These are phyloP conservation scores for Geotrichum carabidarum DNA, from an alignment of 1,139 yeast genomes.

Conservation along the genomic window DNA sequence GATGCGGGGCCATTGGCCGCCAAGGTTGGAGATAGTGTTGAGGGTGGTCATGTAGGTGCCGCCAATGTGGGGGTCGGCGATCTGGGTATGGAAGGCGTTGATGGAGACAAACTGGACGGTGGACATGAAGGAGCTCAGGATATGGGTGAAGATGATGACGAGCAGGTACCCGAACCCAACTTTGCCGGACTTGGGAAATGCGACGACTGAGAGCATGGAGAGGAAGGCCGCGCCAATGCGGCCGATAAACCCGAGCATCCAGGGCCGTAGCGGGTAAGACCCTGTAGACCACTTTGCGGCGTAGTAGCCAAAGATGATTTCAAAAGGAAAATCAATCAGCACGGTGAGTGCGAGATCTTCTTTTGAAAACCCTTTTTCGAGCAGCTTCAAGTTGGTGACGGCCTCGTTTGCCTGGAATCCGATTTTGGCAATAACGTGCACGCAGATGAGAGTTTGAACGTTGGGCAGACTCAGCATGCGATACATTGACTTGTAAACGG, in stretches of 20 bases:
- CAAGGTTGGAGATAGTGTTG: constrained; percentile 85
- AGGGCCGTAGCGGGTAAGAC: constrained; percentile 65
- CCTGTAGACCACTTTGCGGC: constrained; percentile 95
- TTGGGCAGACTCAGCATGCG: constrained; percentile 70
- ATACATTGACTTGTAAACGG: constrained; percentile 72
- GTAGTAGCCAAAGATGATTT: constrained; percentile 87
- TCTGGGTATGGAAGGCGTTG: constrained; percentile 89
- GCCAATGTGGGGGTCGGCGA: constrained; percentile 93
- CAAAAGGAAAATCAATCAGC: constrained; percentile 91
- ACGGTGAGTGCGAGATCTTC: constrained; percentile 93
- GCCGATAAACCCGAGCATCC: constrained; percentile 89
- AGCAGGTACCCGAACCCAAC: constrained; percentile 53
- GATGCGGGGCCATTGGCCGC: constrained; percentile 96
- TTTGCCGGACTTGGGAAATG: constrained; percentile 61
- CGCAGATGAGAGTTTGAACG: constrained; percentile 65
- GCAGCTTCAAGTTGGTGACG: constrained; percentile 82
- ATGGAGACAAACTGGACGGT: constrained; percentile 93
- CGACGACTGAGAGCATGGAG: constrained; percentile 68
- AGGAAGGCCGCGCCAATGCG: constrained; percentile 67
- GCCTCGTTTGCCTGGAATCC: constrained; percentile 97
- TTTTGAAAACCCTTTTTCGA: constrained; percentile 90
- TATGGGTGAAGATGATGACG: constrained; percentile 71
- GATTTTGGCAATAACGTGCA: constrained; percentile 75
- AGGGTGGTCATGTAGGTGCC: constrained; percentile 97
- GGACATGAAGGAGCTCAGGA: constrained; percentile 84